phyloP scores from a whole-genome alignment of 1,284 basidiomycete species.

The Trametes sp. region DNA sequence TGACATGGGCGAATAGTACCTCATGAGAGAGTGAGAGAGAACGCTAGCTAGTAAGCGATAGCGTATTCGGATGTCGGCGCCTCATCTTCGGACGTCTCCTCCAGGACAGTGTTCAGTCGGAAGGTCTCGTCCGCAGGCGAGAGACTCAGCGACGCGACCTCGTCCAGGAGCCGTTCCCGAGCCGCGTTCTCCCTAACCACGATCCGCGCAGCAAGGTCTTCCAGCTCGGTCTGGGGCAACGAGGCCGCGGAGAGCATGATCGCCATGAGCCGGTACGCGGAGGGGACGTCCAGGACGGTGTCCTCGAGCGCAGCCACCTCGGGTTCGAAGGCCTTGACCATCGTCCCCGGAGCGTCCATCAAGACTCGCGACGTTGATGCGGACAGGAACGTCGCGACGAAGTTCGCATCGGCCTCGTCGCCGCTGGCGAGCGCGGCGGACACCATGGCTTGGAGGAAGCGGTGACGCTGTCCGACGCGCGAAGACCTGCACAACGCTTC shows the following conservation, averaged over 20 bases:
- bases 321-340: slow-evolving; percentile 24
- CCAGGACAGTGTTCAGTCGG: neutral
- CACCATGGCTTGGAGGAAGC: slow-evolving; percentile 28
- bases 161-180: slow-evolving; percentile 29
- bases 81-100: slow-evolving; percentile 24
- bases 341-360: slow-evolving; percentile 11
- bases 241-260: slow-evolving; percentile 32
- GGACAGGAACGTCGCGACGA: slow-evolving; percentile 33
- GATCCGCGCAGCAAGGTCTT: slow-evolving; percentile 29
- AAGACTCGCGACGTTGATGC: slow-evolving; percentile 6
- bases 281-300: slow-evolving; percentile 36
- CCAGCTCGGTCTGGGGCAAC: slow-evolving; percentile 21
- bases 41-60: slow-evolving; percentile 19
- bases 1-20: too few species aligned
- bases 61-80: slow-evolving; percentile 16
- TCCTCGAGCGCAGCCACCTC: slow-evolving; percentile 32
- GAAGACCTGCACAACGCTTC: slow-evolving; percentile 27
- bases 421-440: slow-evolving; percentile 24
- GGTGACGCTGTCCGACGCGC: slow-evolving; percentile 18
- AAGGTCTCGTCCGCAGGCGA: neutral
- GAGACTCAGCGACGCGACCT: slow-evolving; percentile 16
- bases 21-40: too few species aligned
- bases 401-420: slow-evolving; percentile 27
- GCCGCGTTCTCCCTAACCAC: slow-evolving; percentile 22
- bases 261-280: slow-evolving; percentile 34